Evolutionary conservation across 352 stramenopile species (phyloP).

Genomic region (Globisporangium acanthophoron): DNA sequence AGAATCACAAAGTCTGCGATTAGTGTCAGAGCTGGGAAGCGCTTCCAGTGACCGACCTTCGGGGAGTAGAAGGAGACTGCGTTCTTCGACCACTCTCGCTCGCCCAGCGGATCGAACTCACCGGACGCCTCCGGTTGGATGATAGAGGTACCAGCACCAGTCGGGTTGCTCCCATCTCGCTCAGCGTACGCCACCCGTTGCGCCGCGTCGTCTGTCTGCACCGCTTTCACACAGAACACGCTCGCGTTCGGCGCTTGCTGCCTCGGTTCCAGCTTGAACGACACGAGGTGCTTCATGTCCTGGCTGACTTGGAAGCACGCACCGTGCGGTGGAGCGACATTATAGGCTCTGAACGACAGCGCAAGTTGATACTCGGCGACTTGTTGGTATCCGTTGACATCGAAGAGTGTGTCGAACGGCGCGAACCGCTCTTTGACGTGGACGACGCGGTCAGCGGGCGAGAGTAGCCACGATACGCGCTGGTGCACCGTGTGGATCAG

Average conservation of each 20-base stretch:
- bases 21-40: slow-evolving; percentile 20
- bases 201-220: slow-evolving; percentile 24
- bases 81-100: slow-evolving; percentile 26
- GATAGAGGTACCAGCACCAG: slow-evolving; percentile 8
- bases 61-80: slow-evolving; percentile 15
- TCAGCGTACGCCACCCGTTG: slow-evolving; percentile 30
- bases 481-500: slow-evolving; percentile 18
- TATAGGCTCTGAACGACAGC: slow-evolving; percentile 36
- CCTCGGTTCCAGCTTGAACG: slow-evolving; percentile 7
- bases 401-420: slow-evolving; percentile 27
- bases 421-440: slow-evolving; percentile 27
- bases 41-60: slow-evolving; percentile 20
- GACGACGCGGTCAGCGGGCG: slow-evolving; percentile 20
- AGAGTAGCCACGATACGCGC: slow-evolving; percentile 25
- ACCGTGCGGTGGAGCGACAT: slow-evolving; percentile 23
- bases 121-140: slow-evolving; percentile 24
- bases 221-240: slow-evolving; percentile 30
- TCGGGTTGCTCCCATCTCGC: slow-evolving; percentile 7
- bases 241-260: slow-evolving; percentile 3
- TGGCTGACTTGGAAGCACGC: slow-evolving; percentile 21
- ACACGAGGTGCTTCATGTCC: slow-evolving; percentile 9
- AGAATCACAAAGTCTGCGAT: slow-evolving; percentile 31
- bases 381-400: slow-evolving; percentile 9
- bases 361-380: slow-evolving; percentile 14
- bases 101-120: slow-evolving; percentile 23